phyloP scores from a whole-genome alignment of 1,284 basidiomycete species.

The Mrakiaceae sp. region DNA sequence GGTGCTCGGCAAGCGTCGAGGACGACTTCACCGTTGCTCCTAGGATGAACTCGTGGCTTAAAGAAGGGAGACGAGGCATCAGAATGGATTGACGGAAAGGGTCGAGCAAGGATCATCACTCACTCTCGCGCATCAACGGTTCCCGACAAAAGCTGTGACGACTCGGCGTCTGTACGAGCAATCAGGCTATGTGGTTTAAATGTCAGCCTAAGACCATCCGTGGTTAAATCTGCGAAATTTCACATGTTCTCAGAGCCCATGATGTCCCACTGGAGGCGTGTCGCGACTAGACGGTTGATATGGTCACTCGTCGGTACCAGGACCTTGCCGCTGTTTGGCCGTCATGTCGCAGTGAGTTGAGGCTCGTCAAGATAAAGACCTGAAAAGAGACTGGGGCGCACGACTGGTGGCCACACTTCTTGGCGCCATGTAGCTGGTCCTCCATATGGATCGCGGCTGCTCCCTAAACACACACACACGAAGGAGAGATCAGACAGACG shows the following conservation, averaged over 20 bases:
- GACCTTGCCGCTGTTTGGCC: constrained; percentile 6
- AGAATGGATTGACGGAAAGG: background rate
- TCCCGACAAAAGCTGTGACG: constrained; percentile 67
- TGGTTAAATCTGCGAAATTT: constrained; percentile 38
- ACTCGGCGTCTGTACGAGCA: constrained; percentile 83
- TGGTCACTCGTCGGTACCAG: constrained; percentile 58
- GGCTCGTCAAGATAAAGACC: background rate
- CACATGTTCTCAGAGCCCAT: constrained; percentile 36
- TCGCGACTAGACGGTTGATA: constrained; percentile 64
- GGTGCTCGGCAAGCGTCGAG: constrained; percentile 58
- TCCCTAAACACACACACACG: background rate
- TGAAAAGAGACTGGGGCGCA: background rate
- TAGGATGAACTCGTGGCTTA: constrained; percentile 45
- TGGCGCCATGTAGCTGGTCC: constrained; percentile 13
- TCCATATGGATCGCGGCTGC: constrained; percentile 12
- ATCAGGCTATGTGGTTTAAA: constrained; percentile 41
- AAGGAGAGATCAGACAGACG: background rate
- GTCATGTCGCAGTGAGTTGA: background rate
- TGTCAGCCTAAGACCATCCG: constrained; percentile 43
- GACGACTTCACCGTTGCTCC: constrained; percentile 45
- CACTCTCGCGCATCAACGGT: constrained; percentile 62
- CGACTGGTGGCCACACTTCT: constrained; percentile 16
- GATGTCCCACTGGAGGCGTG: constrained; percentile 65
- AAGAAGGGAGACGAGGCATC: constrained; percentile 24
- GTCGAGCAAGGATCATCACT: background rate